These are phyloP conservation scores for Solanum gracilifrons DNA, from an alignment of 257 asterid species.

Conservation along the genomic window DNA sequence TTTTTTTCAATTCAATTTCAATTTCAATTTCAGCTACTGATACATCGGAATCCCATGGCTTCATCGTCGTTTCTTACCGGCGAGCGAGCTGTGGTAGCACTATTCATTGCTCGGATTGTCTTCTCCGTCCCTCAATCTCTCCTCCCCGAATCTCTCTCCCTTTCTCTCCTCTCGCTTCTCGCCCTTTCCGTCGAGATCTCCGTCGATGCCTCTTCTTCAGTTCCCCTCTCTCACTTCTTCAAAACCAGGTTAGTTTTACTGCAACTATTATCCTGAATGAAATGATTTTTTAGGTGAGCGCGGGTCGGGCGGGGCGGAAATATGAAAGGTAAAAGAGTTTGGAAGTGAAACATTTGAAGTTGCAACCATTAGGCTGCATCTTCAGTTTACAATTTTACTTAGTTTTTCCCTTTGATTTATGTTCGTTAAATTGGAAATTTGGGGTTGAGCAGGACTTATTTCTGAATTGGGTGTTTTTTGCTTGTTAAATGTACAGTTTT, in stretches of 20 bases:
- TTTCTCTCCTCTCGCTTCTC: conserved; percentile 44
- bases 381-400: background rate
- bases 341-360: background rate
- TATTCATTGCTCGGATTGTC: conserved; percentile 43
- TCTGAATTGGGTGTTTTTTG: background rate
- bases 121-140: conserved; percentile 43
- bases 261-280: background rate
- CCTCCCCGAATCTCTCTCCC: conserved; percentile 45
- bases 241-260: conserved; percentile 42
- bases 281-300: background rate
- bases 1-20: background rate
- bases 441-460: background rate
- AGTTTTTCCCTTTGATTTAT: background rate
- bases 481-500: background rate
- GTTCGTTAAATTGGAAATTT: background rate
- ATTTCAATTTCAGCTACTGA: background rate
- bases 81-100: conserved; percentile 78
- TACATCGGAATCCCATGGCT: conserved; percentile 11
- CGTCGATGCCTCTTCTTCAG: conserved; percentile 41
- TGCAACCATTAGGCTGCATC: background rate
- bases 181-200: conserved; percentile 73
- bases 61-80: conserved; percentile 51
- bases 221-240: conserved; percentile 41
- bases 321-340: background rate
- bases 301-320: background rate